phyloP scores from a whole-genome alignment of 768 basidiomycete genomes.

The Psilocybe tampanensis region DNA sequence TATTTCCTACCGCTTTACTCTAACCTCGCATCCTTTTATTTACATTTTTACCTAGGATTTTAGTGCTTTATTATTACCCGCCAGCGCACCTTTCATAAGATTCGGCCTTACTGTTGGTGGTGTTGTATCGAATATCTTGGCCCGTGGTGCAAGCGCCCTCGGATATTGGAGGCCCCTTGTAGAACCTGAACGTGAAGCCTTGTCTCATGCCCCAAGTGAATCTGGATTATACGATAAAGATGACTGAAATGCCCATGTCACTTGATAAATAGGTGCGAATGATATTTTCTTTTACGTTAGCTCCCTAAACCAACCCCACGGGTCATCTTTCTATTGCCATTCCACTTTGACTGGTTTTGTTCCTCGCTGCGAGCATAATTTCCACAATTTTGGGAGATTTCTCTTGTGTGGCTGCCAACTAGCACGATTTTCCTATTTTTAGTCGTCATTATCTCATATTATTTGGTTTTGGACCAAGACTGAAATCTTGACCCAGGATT shows the following conservation, averaged over 20 bases:
- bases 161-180: slow-evolving; percentile 33
- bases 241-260: slow-evolving; percentile 9
- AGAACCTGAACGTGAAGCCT: slow-evolving; percentile 1
- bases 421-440: background rate
- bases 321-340: background rate
- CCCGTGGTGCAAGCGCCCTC: slow-evolving; percentile 30
- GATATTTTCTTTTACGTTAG: background rate
- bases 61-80: slow-evolving; percentile 43
- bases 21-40: background rate
- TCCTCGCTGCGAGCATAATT: background rate
- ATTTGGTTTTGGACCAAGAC: background rate
- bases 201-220: slow-evolving; percentile 19
- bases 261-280: background rate
- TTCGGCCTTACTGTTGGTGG: slow-evolving; percentile 29
- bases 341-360: background rate
- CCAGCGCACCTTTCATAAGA: slow-evolving; percentile 38
- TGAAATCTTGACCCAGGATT: background rate
- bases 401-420: background rate
- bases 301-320: too few relatives aligned
- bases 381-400: background rate
- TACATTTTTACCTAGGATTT: slow-evolving; percentile 36
- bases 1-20: background rate
- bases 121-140: slow-evolving; percentile 29
- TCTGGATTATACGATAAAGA: slow-evolving; percentile 24
- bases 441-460: background rate